Conservation (phyloP, 352 stramenopile species). For the Globisporangium parvum region DNA sequence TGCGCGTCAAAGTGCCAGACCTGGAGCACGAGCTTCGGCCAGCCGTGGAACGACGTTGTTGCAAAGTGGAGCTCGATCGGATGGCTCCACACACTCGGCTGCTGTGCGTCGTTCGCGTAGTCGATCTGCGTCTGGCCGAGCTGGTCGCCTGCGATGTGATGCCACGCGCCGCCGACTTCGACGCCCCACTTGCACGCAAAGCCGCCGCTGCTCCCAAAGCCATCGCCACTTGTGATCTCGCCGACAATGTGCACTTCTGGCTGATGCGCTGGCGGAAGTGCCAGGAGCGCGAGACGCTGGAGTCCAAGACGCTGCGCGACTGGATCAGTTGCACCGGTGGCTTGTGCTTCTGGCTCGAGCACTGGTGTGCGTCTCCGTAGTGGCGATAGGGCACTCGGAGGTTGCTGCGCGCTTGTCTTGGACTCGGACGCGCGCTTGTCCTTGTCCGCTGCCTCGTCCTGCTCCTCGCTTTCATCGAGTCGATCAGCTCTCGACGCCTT, state of each 20-base stretch:
- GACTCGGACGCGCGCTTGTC: background rate
- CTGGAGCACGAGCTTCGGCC: conserved; percentile 61
- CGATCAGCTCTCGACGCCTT: background rate
- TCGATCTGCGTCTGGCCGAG: conserved; percentile 61
- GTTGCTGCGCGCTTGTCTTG: background rate
- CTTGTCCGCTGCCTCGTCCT: background rate
- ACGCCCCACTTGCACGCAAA: conserved; percentile 67
- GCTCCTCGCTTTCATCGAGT: background rate
- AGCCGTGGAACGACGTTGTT: conserved; percentile 47
- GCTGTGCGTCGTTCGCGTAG: conserved; percentile 20
- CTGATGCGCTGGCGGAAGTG: conserved; percentile 33
- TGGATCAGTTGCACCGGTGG: conserved; percentile 4
- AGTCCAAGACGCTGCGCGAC: conserved; percentile 9
- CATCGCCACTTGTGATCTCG: conserved; percentile 52
- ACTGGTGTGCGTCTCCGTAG: background rate
- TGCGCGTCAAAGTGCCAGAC: conserved; percentile 48
- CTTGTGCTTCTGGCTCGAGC: background rate
- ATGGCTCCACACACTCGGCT: conserved; percentile 47
- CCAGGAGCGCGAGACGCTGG: too few relatives aligned
- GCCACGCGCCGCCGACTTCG: conserved; percentile 54
- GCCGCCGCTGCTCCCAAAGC: conserved; percentile 34
- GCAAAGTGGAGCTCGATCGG: conserved; percentile 66
- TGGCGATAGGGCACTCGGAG: background rate
- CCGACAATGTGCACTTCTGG: conserved; percentile 68
- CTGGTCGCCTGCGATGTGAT: conserved; percentile 49